phyloP scores from a whole-genome alignment of 179 eudicot species.

The Heliamphora pulchella region DNA sequence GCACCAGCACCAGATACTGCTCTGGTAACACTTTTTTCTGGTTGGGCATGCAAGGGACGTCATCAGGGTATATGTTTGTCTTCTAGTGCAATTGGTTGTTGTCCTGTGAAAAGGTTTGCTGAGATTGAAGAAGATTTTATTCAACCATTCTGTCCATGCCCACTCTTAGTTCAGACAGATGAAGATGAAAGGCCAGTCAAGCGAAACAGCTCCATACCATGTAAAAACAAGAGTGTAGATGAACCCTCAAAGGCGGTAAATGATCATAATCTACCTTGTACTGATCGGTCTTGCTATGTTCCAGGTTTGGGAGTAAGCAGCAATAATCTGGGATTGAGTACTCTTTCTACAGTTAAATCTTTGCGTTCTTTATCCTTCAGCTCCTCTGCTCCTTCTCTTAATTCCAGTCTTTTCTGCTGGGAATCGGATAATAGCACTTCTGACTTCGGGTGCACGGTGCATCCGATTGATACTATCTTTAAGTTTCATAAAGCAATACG shows the following conservation, averaged over 20 bases:
- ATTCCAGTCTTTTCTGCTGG: conserved; percentile 88
- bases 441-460: conserved; percentile 41
- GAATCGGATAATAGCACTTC: conserved; percentile 61
- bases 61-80: conserved; percentile 53
- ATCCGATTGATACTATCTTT: conserved; percentile 82
- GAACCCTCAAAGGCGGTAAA: conserved; percentile 24
- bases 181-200: conserved; percentile 37
- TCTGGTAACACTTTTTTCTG: conserved; percentile 82
- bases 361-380: conserved; percentile 70
- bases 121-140: conserved; percentile 26
- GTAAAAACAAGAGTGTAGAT: conserved; percentile 13
- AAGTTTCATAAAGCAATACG: conserved; percentile 88
- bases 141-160: conserved; percentile 28
- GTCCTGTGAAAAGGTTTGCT: conserved; percentile 43
- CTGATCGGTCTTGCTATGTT: conserved; percentile 71
- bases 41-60: conserved; percentile 94
- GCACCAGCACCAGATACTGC: conserved; percentile 78
- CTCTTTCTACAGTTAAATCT: conserved; percentile 62
- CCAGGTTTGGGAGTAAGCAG: conserved; percentile 76
- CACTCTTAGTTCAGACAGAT: conserved; percentile 17
- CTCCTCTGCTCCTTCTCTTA: conserved; percentile 75
- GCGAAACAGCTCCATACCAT: conserved; percentile 9
- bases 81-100: conserved; percentile 55
- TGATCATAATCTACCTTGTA: conserved; percentile 30
- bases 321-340: conserved; percentile 40